phyloP scores from a whole-genome alignment of 2,329 filamentous ascomycete genomes.

The Alternaria solani region DNA sequence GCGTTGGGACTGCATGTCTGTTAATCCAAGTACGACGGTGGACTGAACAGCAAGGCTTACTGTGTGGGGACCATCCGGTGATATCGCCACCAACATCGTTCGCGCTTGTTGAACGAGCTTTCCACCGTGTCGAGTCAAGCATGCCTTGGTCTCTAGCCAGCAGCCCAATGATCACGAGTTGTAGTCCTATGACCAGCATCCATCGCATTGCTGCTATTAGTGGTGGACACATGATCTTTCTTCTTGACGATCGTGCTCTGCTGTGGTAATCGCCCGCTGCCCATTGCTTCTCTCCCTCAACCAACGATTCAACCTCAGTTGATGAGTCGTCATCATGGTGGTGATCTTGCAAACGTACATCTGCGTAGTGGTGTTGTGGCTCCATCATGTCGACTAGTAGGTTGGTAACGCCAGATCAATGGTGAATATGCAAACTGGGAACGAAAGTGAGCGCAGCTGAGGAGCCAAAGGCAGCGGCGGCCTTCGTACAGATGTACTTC shows the following conservation, averaged over 20 bases:
- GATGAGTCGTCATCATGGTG: slow-evolving; percentile 43
- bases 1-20: slow-evolving; percentile 35
- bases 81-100: slow-evolving; percentile 45
- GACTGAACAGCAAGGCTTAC: slow-evolving; percentile 18
- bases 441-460: slow-evolving; percentile 39
- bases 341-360: slow-evolving; percentile 34
- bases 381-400: slow-evolving; percentile 32
- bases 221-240: slow-evolving; percentile 22
- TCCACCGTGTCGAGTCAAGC: slow-evolving; percentile 30
- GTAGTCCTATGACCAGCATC: slow-evolving; percentile 42
- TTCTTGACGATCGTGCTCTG: slow-evolving; percentile 27
- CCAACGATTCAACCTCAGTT: slow-evolving; percentile 45
- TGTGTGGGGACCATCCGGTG: slow-evolving; percentile 45
- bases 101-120: slow-evolving; percentile 33
- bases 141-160: slow-evolving; percentile 43
- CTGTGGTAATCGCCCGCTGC: slow-evolving; percentile 26
- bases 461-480: slow-evolving; percentile 28
- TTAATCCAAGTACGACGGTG: slow-evolving; percentile 9
- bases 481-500: slow-evolving; percentile 26
- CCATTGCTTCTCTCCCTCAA: slow-evolving; percentile 42
- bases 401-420: slow-evolving; percentile 33
- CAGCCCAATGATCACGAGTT: slow-evolving; percentile 41
- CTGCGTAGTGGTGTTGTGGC: slow-evolving; percentile 42
- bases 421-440: slow-evolving; percentile 11
- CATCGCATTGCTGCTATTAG: slow-evolving; percentile 35